Conservation (phyloP, 2,329 filamentous ascomycete species). For the Ophiostoma tasmaniense region DNA sequence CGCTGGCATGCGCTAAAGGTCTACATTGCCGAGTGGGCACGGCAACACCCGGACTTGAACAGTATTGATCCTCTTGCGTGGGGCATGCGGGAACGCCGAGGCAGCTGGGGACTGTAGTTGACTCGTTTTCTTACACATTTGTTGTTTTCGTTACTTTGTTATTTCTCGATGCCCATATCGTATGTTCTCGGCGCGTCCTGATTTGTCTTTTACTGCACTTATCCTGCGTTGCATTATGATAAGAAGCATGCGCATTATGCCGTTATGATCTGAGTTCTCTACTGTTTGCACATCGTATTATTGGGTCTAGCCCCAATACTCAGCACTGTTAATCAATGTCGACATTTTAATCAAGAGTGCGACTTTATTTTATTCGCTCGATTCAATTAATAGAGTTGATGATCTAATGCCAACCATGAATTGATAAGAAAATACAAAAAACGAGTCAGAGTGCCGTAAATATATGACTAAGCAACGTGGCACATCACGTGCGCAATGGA, state of each 20-base stretch:
- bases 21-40: conserved; percentile 85
- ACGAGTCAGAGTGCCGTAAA: no score
- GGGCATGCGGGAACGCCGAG: conserved; percentile 58
- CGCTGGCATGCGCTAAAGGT: conserved; percentile 76
- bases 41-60: conserved; percentile 70
- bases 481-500: no score
- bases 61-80: conserved; percentile 52
- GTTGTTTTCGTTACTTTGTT: no score
- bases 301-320: not conserved
- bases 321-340: no score
- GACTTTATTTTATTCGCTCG: no score
- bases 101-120: conserved; percentile 61
- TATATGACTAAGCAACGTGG: no score
- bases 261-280: not conserved
- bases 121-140: no score
- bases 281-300: not conserved
- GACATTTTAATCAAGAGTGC: no score
- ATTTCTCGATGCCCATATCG: not conserved
- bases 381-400: no score
- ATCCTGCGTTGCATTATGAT: not conserved
- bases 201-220: not conserved
- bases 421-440: no score
- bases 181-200: not conserved
- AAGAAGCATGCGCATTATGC: not conserved
- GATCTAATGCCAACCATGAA: no score